Base-by-base conservation (phyloP, 495 filamentous ascomycete genomes). In the Xylaria grammica region DNA sequence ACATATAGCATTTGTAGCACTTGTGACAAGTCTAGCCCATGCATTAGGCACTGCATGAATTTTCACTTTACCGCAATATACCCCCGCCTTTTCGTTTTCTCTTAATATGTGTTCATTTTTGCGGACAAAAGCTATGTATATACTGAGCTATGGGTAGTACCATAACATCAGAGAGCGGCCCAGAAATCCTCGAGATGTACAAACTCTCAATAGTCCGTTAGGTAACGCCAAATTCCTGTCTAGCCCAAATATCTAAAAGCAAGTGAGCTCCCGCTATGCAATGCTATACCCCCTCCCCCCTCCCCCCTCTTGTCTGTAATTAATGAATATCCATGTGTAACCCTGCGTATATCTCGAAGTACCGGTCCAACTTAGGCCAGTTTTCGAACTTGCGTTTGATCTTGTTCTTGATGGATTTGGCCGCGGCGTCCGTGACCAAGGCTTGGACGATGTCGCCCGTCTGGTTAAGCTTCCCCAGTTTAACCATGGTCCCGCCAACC, bases 151-250 rank as follows among this genome's bases (percentile, higher is more conserved):
- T 30, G 26, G 27, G 11, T 51, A 27, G 27, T 29, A n/a, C 19
- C 48, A 30, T 9, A 8, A 15, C 11, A n/a, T 51, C 49, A 32
- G 10, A 53, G 6, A 34, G 10, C n/a, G 7, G 9, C 30, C 17
- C 51, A 53, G 19, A 34, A 53, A 53, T 20, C 27, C 30, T 24
- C 13, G n/a, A 52, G 49, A n/a, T 52, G 26, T 27, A 52, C 27
- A 20, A 20, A 20, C 8, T 8, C 49, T 29, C 49, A 52, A 17
- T 17, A 52, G 30, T 10, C 26, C n/a, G 4, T 36, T 11, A 5
- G 32, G 4, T 5, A 36, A 36, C 27, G n/a, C 30, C 51, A 53
- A 36, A 53, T 53, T 20, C 3, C 27, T 8, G 19, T 34, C 50
- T n/a, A 36, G 51, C 19, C 30, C 30, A 30, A 30, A 51, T n/a